Evolutionary conservation across 257 asterid genomes (phyloP).

Genomic region (Nicotiana benthamiana): DNA sequence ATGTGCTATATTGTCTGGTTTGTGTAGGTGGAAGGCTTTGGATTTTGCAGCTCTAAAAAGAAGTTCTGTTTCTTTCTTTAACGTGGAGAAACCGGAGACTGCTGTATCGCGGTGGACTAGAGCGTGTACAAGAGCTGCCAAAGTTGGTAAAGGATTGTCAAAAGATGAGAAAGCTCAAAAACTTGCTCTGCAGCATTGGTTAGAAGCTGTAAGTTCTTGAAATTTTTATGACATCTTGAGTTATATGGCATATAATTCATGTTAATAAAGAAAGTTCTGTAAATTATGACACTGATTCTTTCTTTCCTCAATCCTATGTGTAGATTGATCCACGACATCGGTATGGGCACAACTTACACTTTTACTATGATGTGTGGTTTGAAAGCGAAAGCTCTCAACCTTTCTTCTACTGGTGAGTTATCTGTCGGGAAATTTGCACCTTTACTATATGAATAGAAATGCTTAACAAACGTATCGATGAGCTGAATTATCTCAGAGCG

Average conservation of each 20-base stretch:
- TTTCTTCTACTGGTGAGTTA: slow-evolving; percentile 87
- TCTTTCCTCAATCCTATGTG: not conserved
- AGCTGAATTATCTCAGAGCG: not conserved
- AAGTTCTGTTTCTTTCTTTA: slow-evolving; percentile 82
- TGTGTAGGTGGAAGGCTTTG: slow-evolving; percentile 88
- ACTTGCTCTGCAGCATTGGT: slow-evolving; percentile 90
- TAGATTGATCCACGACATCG: slow-evolving; percentile 99
- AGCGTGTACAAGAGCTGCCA: slow-evolving; percentile 87
- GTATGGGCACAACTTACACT: slow-evolving; percentile 87
- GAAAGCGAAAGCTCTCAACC: slow-evolving; percentile 79
- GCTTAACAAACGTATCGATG: not conserved
- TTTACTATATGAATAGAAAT: not conserved
- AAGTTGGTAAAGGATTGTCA: slow-evolving; percentile 95
- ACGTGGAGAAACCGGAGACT: slow-evolving; percentile 70
- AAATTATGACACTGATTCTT: not conserved
- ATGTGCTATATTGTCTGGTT: not conserved
- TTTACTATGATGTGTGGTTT: slow-evolving; percentile 86
- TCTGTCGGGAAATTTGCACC: not conserved
- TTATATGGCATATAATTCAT: not conserved
- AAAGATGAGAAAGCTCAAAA: slow-evolving; percentile 93
- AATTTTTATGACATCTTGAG: not conserved
- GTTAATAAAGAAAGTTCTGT: not conserved
- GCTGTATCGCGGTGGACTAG: slow-evolving; percentile 94
- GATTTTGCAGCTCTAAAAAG: slow-evolving; percentile 75
- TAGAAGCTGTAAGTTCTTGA: slow-evolving; percentile 76